Percentiles rank a stretch among this genome's conserved stretches.
Conservation (phyloP, 495 filamentous ascomycete genomes). For the Pyrenopolyporus hunteri region DNA sequence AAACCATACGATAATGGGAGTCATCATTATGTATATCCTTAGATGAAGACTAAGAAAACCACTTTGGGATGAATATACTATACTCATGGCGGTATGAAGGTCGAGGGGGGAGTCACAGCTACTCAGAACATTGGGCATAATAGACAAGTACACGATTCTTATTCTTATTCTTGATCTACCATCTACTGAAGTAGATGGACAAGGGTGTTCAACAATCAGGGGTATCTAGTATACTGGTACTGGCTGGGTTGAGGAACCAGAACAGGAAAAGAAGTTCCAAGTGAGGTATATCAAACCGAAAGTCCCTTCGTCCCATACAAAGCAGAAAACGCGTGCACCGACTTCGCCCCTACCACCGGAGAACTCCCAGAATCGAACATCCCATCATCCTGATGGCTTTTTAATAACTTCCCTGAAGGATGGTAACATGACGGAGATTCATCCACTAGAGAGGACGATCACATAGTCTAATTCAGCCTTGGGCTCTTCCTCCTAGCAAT, state of each 20-base stretch:
- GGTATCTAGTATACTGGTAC: slow-evolving; percentile 34
- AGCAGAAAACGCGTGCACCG: slow-evolving; percentile 1
- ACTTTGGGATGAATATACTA: no score
- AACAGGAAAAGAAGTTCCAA: slow-evolving; percentile 1
- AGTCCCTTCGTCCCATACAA: slow-evolving; percentile 1
- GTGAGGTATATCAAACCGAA: neutral
- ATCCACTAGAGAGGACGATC: no score
- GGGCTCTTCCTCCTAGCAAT: slow-evolving; percentile 59
- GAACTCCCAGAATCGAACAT: slow-evolving; percentile 4
- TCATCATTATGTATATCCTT: no score
- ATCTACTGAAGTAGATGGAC: no score
- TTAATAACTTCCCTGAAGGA: no score
- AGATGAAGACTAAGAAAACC: no score
- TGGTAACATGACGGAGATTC: no score
- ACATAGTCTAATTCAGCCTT: slow-evolving; percentile 48
- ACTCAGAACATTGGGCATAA: neutral
- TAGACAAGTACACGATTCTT: slow-evolving; percentile 1
- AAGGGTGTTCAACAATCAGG: slow-evolving; percentile 9
- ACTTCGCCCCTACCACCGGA: neutral
- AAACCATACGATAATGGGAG: no score
- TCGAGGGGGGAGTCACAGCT: no score
- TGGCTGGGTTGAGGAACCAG: slow-evolving; percentile 1
- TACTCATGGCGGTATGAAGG: no score
- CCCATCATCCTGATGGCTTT: slow-evolving; percentile 6
- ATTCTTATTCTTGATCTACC: neutral